phyloP scores from a whole-genome alignment of 495 filamentous ascomycete species.

The Parathielavia appendiculata region DNA sequence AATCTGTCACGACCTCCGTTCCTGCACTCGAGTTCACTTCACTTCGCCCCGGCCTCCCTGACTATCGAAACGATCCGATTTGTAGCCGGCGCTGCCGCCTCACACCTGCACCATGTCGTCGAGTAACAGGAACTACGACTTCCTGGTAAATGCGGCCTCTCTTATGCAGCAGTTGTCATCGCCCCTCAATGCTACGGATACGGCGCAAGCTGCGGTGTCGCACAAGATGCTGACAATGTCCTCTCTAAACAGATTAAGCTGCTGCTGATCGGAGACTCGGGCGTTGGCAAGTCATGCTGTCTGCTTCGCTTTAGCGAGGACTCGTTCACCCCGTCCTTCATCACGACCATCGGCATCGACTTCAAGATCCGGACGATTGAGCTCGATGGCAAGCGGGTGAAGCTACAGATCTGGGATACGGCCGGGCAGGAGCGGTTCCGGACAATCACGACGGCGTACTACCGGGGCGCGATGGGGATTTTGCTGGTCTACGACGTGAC shows the following conservation, averaged over 20 bases:
- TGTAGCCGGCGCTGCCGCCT: slow-evolving; percentile 6
- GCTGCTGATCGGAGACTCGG: slow-evolving; percentile 95
- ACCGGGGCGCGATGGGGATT: slow-evolving; percentile 97
- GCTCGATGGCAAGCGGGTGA: slow-evolving; percentile 94
- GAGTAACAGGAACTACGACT: slow-evolving; percentile 96
- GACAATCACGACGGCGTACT: slow-evolving; percentile 98
- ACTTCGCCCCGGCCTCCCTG: neutral
- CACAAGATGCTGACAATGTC: slow-evolving; percentile 14
- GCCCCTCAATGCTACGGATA: neutral
- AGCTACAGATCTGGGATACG: slow-evolving; percentile 99
- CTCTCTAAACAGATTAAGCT: slow-evolving; percentile 76
- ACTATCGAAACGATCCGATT: neutral
- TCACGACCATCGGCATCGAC: slow-evolving; percentile 99
- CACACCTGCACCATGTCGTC: slow-evolving; percentile 69
- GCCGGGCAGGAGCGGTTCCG: slow-evolving; percentile 97
- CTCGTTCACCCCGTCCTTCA: slow-evolving; percentile 97
- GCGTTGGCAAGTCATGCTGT: slow-evolving; percentile 98
- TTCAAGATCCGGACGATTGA: slow-evolving; percentile 99
- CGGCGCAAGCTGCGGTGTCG: neutral
- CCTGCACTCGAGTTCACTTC: neutral
- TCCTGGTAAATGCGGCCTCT: slow-evolving; percentile 60
- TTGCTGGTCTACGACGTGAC: slow-evolving; percentile 98
- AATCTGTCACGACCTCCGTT: neutral
- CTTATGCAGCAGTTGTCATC: neutral
- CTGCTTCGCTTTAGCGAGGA: slow-evolving; percentile 97